phyloP scores from a whole-genome alignment of 2,329 filamentous ascomycete genomes.

The Colletotrichum salicis region DNA sequence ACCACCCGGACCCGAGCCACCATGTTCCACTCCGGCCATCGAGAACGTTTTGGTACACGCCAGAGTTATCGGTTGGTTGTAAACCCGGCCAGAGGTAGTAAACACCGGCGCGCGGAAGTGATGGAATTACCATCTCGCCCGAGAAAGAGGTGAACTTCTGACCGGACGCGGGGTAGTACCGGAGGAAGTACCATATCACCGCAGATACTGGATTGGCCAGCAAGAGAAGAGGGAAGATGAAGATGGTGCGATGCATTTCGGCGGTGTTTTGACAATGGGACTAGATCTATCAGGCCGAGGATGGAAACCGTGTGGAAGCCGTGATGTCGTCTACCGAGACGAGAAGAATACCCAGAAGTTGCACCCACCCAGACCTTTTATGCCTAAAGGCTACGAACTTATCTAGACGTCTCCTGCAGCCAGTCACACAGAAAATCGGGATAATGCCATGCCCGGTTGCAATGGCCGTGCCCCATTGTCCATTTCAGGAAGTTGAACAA shows the following conservation, averaged over 20 bases:
- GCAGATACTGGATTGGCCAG: constrained; percentile 34
- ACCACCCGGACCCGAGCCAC: constrained; percentile 53
- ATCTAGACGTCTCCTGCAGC: background rate
- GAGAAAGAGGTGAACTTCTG: constrained; percentile 44
- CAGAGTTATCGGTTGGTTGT: background rate
- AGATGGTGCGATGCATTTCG: background rate
- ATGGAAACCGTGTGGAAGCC: background rate
- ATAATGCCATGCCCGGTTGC: background rate
- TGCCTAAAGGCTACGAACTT: background rate
- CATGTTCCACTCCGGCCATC: constrained; percentile 43
- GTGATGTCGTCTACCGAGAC: background rate
- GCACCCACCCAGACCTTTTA: background rate
- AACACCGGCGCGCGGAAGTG: constrained; percentile 41
- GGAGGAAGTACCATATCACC: constrained; percentile 45
- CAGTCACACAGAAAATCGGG: background rate
- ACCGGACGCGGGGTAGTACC: constrained; percentile 43
- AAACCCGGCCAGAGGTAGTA: constrained; percentile 40
- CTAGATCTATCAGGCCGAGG: background rate
- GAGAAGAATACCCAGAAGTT: background rate
- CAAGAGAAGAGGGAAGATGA: background rate
- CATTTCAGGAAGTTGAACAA: background rate
- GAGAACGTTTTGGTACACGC: background rate
- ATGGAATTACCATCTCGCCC: constrained; percentile 41
- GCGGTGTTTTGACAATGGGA: background rate
- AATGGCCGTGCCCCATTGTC: background rate